A percentile compares a stretch with the other conserved stretches of the same genome.
phyloP scores from a whole-genome alignment of 305 asterid genomes.

The Fraxinus dipetala region DNA sequence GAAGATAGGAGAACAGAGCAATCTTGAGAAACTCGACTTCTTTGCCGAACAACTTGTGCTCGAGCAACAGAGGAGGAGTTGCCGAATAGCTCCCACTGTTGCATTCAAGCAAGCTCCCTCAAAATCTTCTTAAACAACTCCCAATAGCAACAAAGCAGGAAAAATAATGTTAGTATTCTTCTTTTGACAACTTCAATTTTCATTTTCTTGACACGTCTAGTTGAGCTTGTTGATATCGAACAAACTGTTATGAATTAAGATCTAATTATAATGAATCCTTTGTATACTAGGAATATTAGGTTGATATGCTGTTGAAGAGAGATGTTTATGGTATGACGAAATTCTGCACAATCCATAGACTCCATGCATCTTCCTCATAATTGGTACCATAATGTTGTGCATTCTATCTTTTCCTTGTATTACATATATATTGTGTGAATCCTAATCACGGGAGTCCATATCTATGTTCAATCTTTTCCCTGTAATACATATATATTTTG shows the following conservation, averaged over 20 bases:
- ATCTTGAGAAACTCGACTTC: slow-evolving; percentile 82
- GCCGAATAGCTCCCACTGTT: slow-evolving; percentile 93
- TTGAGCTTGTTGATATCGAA: not conserved
- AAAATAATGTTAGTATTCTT: slow-evolving; percentile 35
- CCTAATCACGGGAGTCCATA: slow-evolving; percentile 24
- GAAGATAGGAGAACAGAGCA: slow-evolving; percentile 71
- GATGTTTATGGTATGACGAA: not conserved
- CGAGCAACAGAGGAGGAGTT: slow-evolving; percentile 90
- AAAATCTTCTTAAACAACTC: slow-evolving; percentile 10
- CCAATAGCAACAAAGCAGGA: not conserved
- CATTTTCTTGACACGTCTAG: not conserved
- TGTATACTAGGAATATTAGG: not conserved
- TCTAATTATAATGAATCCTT: not conserved
- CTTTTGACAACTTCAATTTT: slow-evolving; percentile 17
- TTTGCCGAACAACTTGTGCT: slow-evolving; percentile 81
- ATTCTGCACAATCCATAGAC: slow-evolving; percentile 19
- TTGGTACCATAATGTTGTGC: slow-evolving; percentile 15
- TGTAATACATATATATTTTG: slow-evolving; percentile 23
- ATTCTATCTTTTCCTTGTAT: not conserved
- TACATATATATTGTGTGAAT: slow-evolving; percentile 20
- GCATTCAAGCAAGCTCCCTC: no score
- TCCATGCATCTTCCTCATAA: slow-evolving; percentile 30
- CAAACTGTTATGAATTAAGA: not conserved
- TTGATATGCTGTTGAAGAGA: not conserved
- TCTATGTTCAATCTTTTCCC: not conserved